A percentile compares a stretch with the other conserved stretches of the same genome.
Evolutionary conservation across 768 basidiomycete genomes (phyloP).

Genomic region (Termitomyces sp.): DNA sequence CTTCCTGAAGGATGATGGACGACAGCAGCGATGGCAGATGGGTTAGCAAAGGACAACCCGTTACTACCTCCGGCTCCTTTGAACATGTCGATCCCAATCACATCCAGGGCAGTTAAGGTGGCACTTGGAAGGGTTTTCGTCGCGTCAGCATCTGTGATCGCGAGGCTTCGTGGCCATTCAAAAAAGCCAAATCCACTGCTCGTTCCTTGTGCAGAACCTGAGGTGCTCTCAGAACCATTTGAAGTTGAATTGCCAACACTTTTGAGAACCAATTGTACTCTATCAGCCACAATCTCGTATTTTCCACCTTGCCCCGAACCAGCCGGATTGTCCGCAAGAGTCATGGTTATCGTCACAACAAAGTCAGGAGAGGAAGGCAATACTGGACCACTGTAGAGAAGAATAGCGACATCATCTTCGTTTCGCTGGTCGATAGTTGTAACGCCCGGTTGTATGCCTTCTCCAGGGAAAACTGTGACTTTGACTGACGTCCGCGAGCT

Average conservation of each 20-base stretch:
- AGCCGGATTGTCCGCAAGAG: conserved; percentile 57
- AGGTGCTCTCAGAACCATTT: conserved; percentile 24
- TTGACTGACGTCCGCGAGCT: conserved; percentile 72
- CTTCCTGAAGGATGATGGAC: conserved; percentile 61
- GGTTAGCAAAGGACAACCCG: conserved; percentile 29
- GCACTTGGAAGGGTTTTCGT: conserved; percentile 59
- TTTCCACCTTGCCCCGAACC: conserved; percentile 62
- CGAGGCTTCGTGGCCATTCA: conserved; percentile 68
- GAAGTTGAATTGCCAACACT: conserved; percentile 45
- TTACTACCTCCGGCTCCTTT: conserved; percentile 48
- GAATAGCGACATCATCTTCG: conserved; percentile 47
- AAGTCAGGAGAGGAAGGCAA: conserved; percentile 70
- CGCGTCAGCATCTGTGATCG: conserved; percentile 45
- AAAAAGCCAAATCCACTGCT: conserved; percentile 76
- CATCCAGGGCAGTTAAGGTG: conserved; percentile 64
- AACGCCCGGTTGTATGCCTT: conserved; percentile 56
- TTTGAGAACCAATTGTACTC: conserved; percentile 72
- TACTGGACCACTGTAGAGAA: conserved; percentile 81
- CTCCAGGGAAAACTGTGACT: conserved; percentile 77
- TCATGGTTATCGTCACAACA: conserved; percentile 69
- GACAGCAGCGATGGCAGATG: conserved; percentile 44
- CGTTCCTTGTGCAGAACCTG: conserved; percentile 23
- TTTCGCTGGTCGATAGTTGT: conserved; percentile 74
- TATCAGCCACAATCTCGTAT: conserved; percentile 82
- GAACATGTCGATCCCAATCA: conserved; percentile 55